Evolutionary conservation across 2,329 filamentous ascomycete genomes (phyloP), one percentile per base, ranked within the genome.

Genomic region (Lithohypha guttulata): DNA sequence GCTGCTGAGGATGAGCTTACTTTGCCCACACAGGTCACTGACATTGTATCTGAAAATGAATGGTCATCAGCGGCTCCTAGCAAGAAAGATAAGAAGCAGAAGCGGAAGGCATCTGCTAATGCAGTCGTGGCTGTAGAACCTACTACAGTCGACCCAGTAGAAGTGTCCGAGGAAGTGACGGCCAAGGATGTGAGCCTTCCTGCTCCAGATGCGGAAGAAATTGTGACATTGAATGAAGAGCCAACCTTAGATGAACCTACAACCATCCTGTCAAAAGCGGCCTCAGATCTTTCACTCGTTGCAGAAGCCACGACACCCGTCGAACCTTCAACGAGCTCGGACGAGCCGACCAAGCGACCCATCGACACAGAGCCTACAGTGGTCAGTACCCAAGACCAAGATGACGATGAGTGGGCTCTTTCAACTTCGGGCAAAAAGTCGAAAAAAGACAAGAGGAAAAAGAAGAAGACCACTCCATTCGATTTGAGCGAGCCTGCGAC

Each of bases 41-140:
- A n/a, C n/a, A n/a, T n/a, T n/a, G n/a, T n/a, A n/a, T n/a, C n/a
- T n/a, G n/a, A n/a, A n/a, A n/a, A n/a, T n/a, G n/a, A n/a, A n/a
- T n/a, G n/a, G n/a, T n/a, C n/a, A n/a, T n/a, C n/a, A n/a, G n/a
- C n/a, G n/a, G n/a, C n/a, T n/a, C n/a, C n/a, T n/a, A n/a, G n/a
- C n/a, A 55, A 53, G 43, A 56, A 53, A 40, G 42, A 42, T 13
- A 49, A 51, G 25, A 50, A 53, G 15, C 14, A 28, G 17, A 38
- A 29, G 13, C 25, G 25, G 10, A 17, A 40, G 26, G 33, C 30
- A 6, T 8, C 17, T 13, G 19, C 13, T 11, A 20, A 18, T n/a
- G n/a, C n/a, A n/a, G n/a, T n/a, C n/a, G n/a, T n/a, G n/a, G n/a
- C n/a, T n/a, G n/a, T n/a, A n/a, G n/a, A n/a, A n/a, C n/a, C n/a